Base-by-base conservation (phyloP, 108 stramenopile species). In the Fragilaria radians region DNA sequence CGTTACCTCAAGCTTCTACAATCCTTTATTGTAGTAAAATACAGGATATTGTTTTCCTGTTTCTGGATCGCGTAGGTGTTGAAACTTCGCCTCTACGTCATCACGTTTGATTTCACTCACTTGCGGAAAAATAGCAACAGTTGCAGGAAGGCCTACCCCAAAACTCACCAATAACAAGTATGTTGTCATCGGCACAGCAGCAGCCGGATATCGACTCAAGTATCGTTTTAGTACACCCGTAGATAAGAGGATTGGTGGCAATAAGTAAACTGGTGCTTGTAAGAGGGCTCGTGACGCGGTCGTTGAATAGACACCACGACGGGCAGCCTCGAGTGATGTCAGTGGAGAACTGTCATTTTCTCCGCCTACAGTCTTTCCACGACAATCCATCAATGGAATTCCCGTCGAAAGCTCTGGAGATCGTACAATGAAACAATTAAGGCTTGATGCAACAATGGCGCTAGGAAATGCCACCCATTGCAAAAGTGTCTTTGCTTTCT, bases 351-450 rank as follows among this genome's bases (percentile, higher is more conserved):
- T n/a, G n/a, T n/a, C n/a, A n/a, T n/a, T n/a, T 24, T 68, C 63
- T 48, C 54, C 61, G 29, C 50, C 75, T 11, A 87, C 68, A 21
- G 72, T 59, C 22, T 80, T 59, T 0, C 74, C 76, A 46, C 68
- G 26, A 0, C 42, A 42, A 73, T 90, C 70, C 50, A 78, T 52
- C 24, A 94, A 52, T 26, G 86, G 76, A 52, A 94, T 67, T 24
- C 89, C 93, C 2, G 74, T 73, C 19, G 68, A 78, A 54, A 94
- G 91, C 71, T 91, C 93, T 14, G 93, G 93, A 46, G 65, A 62
- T 1, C 93, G 79, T 7, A 94, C 88, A 61, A 94, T 88, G 61
- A 89, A 94, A 64, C 93, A 94, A 72, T 94, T 94, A 27, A 89
- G 61, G 59, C 77, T 79, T 5, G 76, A 78, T 14, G 93, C 93